A percentile compares a stretch with the other conserved stretches of the same genome.
These are phyloP conservation scores for Daedalea quercina DNA, from an alignment of 768 basidiomycete species.

Conservation along the genomic window DNA sequence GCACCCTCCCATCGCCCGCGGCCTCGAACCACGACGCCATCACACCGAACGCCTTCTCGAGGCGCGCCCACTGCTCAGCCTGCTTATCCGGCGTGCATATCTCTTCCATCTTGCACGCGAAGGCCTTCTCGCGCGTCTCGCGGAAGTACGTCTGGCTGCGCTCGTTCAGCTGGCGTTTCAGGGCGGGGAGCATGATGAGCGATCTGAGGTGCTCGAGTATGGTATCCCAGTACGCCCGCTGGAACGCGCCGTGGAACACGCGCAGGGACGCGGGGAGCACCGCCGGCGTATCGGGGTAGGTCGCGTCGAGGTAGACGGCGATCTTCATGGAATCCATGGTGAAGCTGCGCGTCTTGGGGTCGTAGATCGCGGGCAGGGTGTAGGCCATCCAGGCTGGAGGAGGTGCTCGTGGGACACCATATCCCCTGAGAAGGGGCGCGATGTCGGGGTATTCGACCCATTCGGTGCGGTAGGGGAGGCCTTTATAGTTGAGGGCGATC, in stretches of 20 bases:
- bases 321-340: conserved; percentile 23
- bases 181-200: conserved; percentile 12
- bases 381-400: conserved; percentile 19
- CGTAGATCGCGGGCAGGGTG: conserved; percentile 24
- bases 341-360: conserved; percentile 15
- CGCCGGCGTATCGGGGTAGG: conserved; percentile 25
- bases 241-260: conserved; percentile 17
- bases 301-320: conserved; percentile 22
- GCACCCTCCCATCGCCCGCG: conserved; percentile 19
- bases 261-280: conserved; percentile 28
- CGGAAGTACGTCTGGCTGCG: conserved; percentile 24
- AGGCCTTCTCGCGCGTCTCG: conserved; percentile 24
- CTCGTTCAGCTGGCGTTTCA: conserved; percentile 1
- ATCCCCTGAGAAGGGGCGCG: conserved; percentile 24
- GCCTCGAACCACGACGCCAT: conserved; percentile 5
- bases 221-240: not conserved
- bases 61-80: not conserved
- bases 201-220: conserved; percentile 1
- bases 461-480: conserved; percentile 37
- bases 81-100: conserved; percentile 11
- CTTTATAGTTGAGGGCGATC: conserved; percentile 33
- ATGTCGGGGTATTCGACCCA: conserved; percentile 52
- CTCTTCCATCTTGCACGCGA: conserved; percentile 30
- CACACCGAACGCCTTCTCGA: not conserved
- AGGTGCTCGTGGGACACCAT: conserved; percentile 31